Percentiles rank a stretch among this genome's conserved stretches.
Evolutionary conservation across 1,284 basidiomycete genomes (phyloP).

Genomic region (Moesziomyces sp.): DNA sequence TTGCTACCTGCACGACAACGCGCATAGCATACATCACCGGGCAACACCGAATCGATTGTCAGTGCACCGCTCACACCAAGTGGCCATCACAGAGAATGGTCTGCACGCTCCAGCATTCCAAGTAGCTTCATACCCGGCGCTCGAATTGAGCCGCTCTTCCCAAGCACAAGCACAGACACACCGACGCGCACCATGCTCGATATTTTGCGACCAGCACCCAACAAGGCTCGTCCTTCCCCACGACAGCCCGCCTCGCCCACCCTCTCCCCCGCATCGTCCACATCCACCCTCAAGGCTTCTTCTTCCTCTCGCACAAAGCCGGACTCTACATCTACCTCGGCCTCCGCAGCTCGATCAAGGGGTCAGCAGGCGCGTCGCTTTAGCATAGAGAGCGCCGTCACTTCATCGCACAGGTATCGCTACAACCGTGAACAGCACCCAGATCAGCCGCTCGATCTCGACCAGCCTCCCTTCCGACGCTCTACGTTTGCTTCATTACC

Average conservation of each 20-base stretch:
- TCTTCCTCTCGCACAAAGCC: constrained; percentile 13
- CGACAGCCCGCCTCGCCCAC: constrained; percentile 15
- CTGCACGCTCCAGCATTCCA: background rate
- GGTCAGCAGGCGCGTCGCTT: constrained; percentile 41
- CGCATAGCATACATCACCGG: too few species aligned
- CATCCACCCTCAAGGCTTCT: constrained; percentile 40
- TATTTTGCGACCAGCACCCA: constrained; percentile 26
- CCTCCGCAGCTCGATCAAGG: constrained; percentile 30
- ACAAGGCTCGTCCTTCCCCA: constrained; percentile 10
- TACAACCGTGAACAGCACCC: constrained; percentile 4
- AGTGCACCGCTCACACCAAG: background rate
- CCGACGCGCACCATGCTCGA: constrained; percentile 26
- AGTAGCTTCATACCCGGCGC: background rate
- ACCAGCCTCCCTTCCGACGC: constrained; percentile 11
- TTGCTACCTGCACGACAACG: too few species aligned
- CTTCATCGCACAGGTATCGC: constrained; percentile 15
- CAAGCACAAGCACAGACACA: background rate
- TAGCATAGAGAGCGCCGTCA: constrained; percentile 37
- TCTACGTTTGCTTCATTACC: constrained; percentile 6
- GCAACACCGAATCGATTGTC: background rate
- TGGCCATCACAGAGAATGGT: constrained; percentile 1
- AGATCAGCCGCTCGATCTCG: constrained; percentile 1
- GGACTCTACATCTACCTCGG: constrained; percentile 2
- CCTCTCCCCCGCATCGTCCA: constrained; percentile 45
- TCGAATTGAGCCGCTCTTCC: background rate